phyloP scores from a whole-genome alignment of 2,329 filamentous ascomycete genomes.

The Nemania diffusa region DNA sequence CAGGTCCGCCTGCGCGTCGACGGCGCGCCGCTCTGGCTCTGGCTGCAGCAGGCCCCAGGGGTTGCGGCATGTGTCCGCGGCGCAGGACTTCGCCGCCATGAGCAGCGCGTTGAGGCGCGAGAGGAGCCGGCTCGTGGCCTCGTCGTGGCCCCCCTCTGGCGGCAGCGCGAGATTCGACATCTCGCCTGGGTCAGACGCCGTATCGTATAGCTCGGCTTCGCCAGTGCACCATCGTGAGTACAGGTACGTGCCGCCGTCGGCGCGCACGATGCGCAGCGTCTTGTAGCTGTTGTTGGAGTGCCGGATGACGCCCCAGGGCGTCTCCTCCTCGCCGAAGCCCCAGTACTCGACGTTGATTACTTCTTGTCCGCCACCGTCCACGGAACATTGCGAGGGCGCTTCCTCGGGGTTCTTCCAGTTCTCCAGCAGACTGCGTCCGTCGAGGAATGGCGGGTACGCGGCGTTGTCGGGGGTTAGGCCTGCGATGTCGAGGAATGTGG shows the following conservation, averaged over 20 bases:
- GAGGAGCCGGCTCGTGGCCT: constrained; percentile 29
- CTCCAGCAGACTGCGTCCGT: constrained; percentile 31
- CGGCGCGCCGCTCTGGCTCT: constrained; percentile 18
- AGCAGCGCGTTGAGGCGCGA: constrained; percentile 33
- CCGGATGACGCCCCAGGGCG: constrained; percentile 14
- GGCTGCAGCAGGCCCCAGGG: constrained; percentile 36
- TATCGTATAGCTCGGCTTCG: constrained; percentile 35
- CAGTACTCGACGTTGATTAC: constrained; percentile 37
- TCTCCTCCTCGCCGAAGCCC: constrained; percentile 31
- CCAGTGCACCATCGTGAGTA: constrained; percentile 34
- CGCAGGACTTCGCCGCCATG: constrained; percentile 33
- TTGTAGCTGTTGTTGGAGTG: constrained; percentile 32
- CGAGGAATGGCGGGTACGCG: constrained; percentile 28
- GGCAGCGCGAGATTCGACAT: constrained; percentile 30
- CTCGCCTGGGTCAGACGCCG: constrained; percentile 30
- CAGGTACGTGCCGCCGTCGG: constrained; percentile 27
- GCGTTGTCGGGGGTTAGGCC: constrained; percentile 12
- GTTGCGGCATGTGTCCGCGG: constrained; percentile 31
- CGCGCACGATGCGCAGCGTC: constrained; percentile 30
- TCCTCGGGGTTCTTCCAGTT: constrained; percentile 26
- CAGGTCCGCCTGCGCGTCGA: constrained; percentile 13
- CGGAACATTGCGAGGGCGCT: constrained; percentile 14
- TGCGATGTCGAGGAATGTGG: constrained; percentile 35
- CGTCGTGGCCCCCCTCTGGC: constrained; percentile 37
- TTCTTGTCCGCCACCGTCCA: constrained; percentile 25